These are phyloP conservation scores for Clathrospora elynae DNA, from an alignment of 2,329 filamentous ascomycete genomes.

Conservation along the genomic window DNA sequence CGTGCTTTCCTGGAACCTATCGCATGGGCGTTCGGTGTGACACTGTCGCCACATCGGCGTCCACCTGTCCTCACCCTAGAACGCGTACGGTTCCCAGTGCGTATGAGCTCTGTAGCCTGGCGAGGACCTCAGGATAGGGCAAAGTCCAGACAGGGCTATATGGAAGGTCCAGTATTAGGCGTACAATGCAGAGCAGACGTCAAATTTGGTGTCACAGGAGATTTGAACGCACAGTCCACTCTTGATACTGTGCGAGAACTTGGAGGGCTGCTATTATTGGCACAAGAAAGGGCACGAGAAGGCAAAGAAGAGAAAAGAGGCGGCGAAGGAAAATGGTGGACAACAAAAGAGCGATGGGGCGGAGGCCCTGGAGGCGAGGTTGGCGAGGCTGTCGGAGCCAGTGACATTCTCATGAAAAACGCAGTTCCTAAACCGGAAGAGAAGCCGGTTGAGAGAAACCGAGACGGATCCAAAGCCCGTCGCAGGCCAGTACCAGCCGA, in stretches of 20 bases:
- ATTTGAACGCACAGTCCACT: conserved; percentile 38
- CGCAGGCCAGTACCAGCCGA: conserved; percentile 55
- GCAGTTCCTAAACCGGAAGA: conserved; percentile 39
- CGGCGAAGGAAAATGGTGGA: conserved; percentile 66
- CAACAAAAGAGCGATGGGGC: conserved; percentile 61
- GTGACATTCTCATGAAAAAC: conserved; percentile 33
- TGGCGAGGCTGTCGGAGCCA: conserved; percentile 39
- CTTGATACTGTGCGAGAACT: conserved; percentile 64
- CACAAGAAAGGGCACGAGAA: conserved; percentile 65
- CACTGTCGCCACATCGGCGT: conserved; percentile 54
- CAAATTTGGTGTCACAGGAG: conserved; percentile 53
- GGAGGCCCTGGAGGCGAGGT: conserved; percentile 57
- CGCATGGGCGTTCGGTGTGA: conserved; percentile 63
- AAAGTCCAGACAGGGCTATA: conserved; percentile 58
- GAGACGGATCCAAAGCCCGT: conserved; percentile 38
- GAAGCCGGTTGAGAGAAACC: conserved; percentile 39
- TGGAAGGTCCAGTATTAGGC: conserved; percentile 64
- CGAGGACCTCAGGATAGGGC: conserved; percentile 59
- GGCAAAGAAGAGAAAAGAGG: conserved; percentile 56
- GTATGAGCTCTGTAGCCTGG: conserved; percentile 61
- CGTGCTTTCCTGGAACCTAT: conserved; percentile 63
- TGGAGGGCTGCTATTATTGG: conserved; percentile 61
- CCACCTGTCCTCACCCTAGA: conserved; percentile 56
- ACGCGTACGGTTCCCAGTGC: conserved; percentile 61
- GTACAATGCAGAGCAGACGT: conserved; percentile 62